These are phyloP conservation scores for Lathyrus aphaca DNA, from an alignment of 306 rosid genomes.

Conservation along the genomic window DNA sequence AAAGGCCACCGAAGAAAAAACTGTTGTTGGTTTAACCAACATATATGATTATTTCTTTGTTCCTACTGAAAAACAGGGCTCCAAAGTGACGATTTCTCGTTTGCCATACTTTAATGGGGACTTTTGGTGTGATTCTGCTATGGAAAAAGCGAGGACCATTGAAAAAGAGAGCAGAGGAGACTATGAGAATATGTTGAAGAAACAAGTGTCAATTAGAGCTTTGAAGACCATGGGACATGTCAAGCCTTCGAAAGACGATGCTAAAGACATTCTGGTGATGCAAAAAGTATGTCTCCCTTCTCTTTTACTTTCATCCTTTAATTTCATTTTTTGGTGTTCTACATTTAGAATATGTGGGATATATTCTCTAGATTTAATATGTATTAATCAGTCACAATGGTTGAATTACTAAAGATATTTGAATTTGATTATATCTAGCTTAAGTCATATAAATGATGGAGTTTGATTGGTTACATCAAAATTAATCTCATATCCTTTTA, in stretches of 20 bases:
- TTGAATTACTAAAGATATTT: neutral
- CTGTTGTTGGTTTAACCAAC: constrained; percentile 52
- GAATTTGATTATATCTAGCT: neutral
- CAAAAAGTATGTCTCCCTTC: no score
- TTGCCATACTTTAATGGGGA: constrained; percentile 82
- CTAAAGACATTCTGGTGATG: no score
- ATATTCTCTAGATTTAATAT: no score
- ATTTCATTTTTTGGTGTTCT: no score
- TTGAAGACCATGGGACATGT: no score
- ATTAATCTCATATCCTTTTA: neutral
- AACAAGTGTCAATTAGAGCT: no score
- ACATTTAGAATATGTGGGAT: no score
- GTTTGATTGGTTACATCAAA: neutral
- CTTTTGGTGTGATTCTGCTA: constrained; percentile 53
- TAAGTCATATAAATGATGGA: neutral
- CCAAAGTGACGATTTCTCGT: constrained; percentile 60
- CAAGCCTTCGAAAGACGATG: no score
- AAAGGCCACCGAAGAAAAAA: constrained; percentile 59
- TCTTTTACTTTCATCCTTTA: no score
- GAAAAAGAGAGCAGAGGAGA: constrained; percentile 46
- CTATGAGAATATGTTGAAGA: constrained; percentile 23
- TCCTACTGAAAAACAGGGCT: constrained; percentile 34
- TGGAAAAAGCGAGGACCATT: no score
- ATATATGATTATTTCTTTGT: constrained; percentile 60
- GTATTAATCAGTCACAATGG: neutral